Base-by-base conservation (phyloP, 352 stramenopile genomes). In the Thraustochytrium sp. region DNA sequence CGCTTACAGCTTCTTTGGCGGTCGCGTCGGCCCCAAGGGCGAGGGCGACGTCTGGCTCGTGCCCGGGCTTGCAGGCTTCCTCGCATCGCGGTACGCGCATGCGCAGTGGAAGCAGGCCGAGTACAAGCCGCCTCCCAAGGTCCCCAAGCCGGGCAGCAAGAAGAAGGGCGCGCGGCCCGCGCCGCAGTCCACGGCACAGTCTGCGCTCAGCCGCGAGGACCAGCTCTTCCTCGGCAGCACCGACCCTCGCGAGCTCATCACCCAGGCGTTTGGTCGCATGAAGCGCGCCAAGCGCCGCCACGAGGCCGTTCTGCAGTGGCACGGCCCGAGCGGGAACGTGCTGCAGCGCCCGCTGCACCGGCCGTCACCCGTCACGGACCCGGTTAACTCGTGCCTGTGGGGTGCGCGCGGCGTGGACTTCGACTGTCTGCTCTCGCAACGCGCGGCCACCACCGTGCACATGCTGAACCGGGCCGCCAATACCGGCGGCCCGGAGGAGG, bases 1-100 rank as follows among this genome's bases (percentile, higher is more conserved):
- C 18, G 75, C 54, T 8, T 84, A 84, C 36, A 84, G 61, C 31
- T 84, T 76, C 76, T 84, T 84, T 29, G 75, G 75, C 13, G 53
- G 55, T 13, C 59, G 53, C n/a, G 61, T 84, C 11, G 34, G 34
- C 9, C 34, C 61, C 40, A 62, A 80, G 49, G 36, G 16, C 3
- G 61, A 84, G 29, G 61, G 44, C 36, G 75, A 84, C 37, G n/a
- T 84, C 16, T 84, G 75, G 75, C 56, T 84, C 34, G 49, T 84
- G 5, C 23, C 75, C 18, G 75, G 75, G 13, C 55, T 84, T 3
- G 40, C 55, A 0, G 44, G 54, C n/a, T 84, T 61, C 4, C 34
- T 84, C 9, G 61, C 75, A 11, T 84, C 76, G 23, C 16, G 61
- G 16, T 84, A 84, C 49, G 68, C 68, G 5, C 21, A 68, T 18